Conservation (phyloP, 1,139 yeast species). For the Debaryomyces sp. region DNA sequence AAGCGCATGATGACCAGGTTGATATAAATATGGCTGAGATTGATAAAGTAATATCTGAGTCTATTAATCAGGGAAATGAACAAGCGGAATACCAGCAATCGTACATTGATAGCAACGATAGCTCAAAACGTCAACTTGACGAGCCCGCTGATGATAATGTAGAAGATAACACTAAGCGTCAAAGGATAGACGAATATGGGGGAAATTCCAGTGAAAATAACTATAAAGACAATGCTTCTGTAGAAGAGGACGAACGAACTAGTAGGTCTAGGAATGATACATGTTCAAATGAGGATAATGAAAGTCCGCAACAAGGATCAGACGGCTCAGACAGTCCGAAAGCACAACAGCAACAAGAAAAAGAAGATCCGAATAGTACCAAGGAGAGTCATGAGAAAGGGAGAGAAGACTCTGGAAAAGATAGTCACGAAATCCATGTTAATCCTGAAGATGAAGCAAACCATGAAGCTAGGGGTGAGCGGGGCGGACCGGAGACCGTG, state of each 20-base stretch:
- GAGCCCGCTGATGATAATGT: neutral
- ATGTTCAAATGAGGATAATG: neutral
- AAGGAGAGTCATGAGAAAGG: neutral
- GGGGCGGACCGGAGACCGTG: neutral
- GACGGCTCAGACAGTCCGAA: neutral
- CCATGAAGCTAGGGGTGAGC: neutral
- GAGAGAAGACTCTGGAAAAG: neutral
- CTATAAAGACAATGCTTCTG: neutral
- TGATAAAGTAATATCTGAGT: constrained; percentile 20
- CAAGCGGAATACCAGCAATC: constrained; percentile 1
- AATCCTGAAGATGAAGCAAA: neutral
- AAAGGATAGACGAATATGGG: constrained; percentile 2
- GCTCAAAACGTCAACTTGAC: constrained; percentile 1
- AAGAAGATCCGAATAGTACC: neutral
- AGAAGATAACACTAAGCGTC: constrained; percentile 2
- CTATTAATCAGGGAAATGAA: constrained; percentile 14
- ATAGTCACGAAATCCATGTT: neutral
- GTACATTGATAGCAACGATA: constrained; percentile 3
- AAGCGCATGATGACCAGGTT: constrained; percentile 7
- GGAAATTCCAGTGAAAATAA: neutral
- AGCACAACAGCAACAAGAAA: neutral
- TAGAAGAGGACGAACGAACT: neutral
- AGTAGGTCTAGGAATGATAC: neutral
- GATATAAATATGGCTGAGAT: constrained; percentile 19
- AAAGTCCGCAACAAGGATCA: neutral